Percentiles rank a stretch among this genome's conserved stretches.
Evolutionary conservation across 2,329 filamentous ascomycete species (phyloP).

Genomic region (Ophiosphaerella narmari): DNA sequence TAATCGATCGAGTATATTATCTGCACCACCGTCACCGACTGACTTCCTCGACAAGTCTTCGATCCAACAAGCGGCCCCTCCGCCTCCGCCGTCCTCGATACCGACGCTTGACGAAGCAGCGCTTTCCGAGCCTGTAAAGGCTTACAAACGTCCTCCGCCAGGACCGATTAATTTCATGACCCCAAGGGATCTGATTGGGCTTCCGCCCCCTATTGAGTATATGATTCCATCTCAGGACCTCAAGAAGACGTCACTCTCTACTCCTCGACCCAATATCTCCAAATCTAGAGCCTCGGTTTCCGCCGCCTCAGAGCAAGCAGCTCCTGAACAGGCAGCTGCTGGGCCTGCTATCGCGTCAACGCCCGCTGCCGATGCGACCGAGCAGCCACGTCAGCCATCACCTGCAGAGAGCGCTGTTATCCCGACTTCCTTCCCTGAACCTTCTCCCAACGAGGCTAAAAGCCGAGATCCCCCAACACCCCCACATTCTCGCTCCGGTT

Average conservation of each 20-base stretch:
- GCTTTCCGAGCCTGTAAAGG: slow-evolving; percentile 14
- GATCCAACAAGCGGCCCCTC: slow-evolving; percentile 19
- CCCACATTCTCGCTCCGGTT: slow-evolving; percentile 29
- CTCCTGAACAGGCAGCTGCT: background rate
- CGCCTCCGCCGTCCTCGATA: slow-evolving; percentile 26
- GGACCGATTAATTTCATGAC: slow-evolving; percentile 33
- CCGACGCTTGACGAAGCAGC: slow-evolving; percentile 15
- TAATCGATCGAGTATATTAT: slow-evolving; percentile 18
- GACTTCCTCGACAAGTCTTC: slow-evolving; percentile 20
- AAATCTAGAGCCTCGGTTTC: too few relatives aligned
- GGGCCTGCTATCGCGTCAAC: background rate
- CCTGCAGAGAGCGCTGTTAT: slow-evolving; percentile 31
- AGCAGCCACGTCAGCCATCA: slow-evolving; percentile 13
- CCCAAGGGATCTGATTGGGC: slow-evolving; percentile 29
- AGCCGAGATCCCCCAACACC: slow-evolving; percentile 28
- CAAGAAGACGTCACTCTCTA: slow-evolving; percentile 7
- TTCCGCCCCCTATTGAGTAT: slow-evolving; percentile 25
- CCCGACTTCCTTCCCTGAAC: slow-evolving; percentile 19
- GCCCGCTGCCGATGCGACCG: slow-evolving; percentile 14
- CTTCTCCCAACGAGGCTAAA: slow-evolving; percentile 8
- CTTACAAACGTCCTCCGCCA: slow-evolving; percentile 36
- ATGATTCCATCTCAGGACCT: slow-evolving; percentile 18
- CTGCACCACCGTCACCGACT: slow-evolving; percentile 17
- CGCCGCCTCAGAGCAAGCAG: too few relatives aligned
- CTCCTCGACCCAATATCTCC: too few relatives aligned